These are phyloP conservation scores for Acrocalymma vagum DNA, from an alignment of 2,329 filamentous ascomycete genomes.

Conservation along the genomic window DNA sequence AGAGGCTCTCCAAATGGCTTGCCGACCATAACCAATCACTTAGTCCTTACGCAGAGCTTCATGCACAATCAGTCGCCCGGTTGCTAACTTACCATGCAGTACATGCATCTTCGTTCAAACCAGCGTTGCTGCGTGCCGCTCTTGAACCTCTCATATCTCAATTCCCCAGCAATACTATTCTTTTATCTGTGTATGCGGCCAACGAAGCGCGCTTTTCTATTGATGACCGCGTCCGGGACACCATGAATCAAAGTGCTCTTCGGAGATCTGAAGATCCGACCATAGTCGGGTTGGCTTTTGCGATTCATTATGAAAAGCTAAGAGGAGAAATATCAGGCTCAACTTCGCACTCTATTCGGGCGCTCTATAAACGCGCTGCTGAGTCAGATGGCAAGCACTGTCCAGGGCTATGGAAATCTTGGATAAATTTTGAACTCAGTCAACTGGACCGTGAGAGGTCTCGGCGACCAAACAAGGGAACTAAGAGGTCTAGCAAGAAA, in stretches of 20 bases:
- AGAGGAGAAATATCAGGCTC: slow-evolving; percentile 48
- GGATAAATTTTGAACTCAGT: slow-evolving; percentile 42
- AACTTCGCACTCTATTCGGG: slow-evolving; percentile 62
- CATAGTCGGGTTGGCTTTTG: slow-evolving; percentile 63
- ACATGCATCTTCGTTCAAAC: slow-evolving; percentile 71
- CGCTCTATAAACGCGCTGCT: slow-evolving; percentile 64
- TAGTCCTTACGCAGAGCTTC: slow-evolving; percentile 62
- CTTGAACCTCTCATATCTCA: slow-evolving; percentile 66
- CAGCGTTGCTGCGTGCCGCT: slow-evolving; percentile 69
- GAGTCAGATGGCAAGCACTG: slow-evolving; percentile 37
- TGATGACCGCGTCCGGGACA: slow-evolving; percentile 77
- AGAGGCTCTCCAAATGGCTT: slow-evolving; percentile 30
- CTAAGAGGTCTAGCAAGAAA: slow-evolving; percentile 26
- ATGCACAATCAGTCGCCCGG: slow-evolving; percentile 73
- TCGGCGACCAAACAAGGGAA: slow-evolving; percentile 13
- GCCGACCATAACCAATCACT: slow-evolving; percentile 23
- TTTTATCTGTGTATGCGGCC: slow-evolving; percentile 77
- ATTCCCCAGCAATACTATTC: slow-evolving; percentile 80
- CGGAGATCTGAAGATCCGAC: slow-evolving; percentile 38
- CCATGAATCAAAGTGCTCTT: slow-evolving; percentile 59
- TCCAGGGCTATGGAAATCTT: slow-evolving; percentile 38
- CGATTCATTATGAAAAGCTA: slow-evolving; percentile 64
- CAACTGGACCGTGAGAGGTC: slow-evolving; percentile 21
- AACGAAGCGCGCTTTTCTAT: slow-evolving; percentile 76
- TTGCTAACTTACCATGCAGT: slow-evolving; percentile 73